These are phyloP conservation scores for Ciborinia camelliae DNA, from an alignment of 2,329 filamentous ascomycete genomes.

Conservation along the genomic window DNA sequence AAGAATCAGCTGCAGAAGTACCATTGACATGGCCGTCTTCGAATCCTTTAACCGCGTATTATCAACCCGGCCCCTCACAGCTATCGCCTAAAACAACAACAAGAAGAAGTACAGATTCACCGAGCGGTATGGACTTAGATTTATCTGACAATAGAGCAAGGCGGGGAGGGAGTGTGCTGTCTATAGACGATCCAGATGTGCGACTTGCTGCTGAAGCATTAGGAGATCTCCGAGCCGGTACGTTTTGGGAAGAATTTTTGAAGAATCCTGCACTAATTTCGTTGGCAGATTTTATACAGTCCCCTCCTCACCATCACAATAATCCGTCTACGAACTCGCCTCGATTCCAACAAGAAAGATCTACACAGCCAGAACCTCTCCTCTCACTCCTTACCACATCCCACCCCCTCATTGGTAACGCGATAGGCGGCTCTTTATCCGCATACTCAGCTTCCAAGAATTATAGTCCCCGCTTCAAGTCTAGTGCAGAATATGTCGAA, in stretches of 20 bases:
- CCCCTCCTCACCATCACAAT: conserved; percentile 45
- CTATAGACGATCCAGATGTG: conserved; percentile 63
- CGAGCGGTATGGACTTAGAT: conserved; percentile 36
- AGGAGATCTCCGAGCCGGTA: conserved; percentile 71
- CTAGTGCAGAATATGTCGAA: conserved; percentile 88
- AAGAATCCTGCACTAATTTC: conserved; percentile 15
- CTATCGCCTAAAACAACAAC: conserved; percentile 32
- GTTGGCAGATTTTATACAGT: conserved; percentile 61
- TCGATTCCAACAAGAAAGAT: conserved; percentile 34
- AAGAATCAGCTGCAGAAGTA: conserved; percentile 26
- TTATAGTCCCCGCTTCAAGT: conserved; percentile 83
- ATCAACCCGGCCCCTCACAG: conserved; percentile 35
- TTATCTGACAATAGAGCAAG: conserved; percentile 31
- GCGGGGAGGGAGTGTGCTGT: conserved; percentile 37
- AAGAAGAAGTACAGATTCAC: conserved; percentile 29
- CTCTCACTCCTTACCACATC: conserved; percentile 83
- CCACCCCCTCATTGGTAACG: conserved; percentile 80
- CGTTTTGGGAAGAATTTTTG: conserved; percentile 31
- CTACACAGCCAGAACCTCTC: conserved; percentile 65
- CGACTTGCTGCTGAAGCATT: conserved; percentile 71
- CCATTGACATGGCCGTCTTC: conserved; percentile 36
- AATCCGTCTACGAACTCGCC: conserved; percentile 38
- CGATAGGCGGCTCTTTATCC: conserved; percentile 78
- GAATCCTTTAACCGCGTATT: conserved; percentile 38
- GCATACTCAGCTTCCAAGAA: conserved; percentile 87